These are phyloP conservation scores for Amaranthus cruentus DNA, from an alignment of 148 eudicot species.

Conservation along the genomic window DNA sequence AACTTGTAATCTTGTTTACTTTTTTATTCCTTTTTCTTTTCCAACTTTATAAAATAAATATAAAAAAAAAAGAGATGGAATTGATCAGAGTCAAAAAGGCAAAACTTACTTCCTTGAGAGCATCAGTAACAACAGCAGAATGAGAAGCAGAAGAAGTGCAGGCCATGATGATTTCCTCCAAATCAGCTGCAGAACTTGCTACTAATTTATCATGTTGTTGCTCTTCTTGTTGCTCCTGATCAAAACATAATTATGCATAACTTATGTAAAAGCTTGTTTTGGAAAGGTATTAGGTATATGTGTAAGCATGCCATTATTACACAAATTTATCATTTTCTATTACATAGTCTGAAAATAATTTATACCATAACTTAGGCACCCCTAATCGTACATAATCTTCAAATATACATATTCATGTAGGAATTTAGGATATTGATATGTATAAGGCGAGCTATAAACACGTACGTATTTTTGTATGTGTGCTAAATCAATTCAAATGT, in stretches of 20 bases:
- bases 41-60: neutral
- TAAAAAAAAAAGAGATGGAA: conserved; percentile 23
- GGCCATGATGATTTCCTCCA: conserved; percentile 91
- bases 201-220: conserved; percentile 71
- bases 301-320: conserved; percentile 31
- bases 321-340: conserved; percentile 34
- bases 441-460: too few species aligned
- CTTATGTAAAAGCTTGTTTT: neutral
- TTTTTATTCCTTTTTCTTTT: neutral
- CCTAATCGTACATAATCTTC: too few species aligned
- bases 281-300: conserved; percentile 5
- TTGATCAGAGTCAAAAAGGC: conserved; percentile 46
- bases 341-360: neutral
- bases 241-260: neutral
- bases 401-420: too few species aligned
- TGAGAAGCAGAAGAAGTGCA: conserved; percentile 53
- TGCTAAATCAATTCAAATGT: too few species aligned
- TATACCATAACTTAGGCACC: too few species aligned
- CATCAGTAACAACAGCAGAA: conserved; percentile 29
- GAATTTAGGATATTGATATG: too few species aligned
- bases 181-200: conserved; percentile 84
- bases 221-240: conserved; percentile 25
- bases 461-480: too few species aligned
- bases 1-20: conserved; percentile 27
- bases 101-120: conserved; percentile 52